Conservation (phyloP, 2,329 filamentous ascomycete genomes). For the Hymenoscyphus occultus region DNA sequence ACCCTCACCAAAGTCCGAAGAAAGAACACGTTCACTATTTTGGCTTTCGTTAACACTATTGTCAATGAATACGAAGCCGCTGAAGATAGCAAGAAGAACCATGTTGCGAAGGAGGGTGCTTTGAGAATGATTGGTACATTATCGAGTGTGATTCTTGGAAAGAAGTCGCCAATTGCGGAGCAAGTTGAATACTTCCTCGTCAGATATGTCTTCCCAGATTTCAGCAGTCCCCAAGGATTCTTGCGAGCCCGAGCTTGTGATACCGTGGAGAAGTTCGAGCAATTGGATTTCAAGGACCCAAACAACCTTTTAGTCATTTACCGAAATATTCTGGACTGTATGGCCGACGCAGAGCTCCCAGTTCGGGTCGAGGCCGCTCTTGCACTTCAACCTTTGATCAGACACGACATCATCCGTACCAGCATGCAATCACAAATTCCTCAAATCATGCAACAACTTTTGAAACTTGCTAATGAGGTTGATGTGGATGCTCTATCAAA, state of each 20-base stretch:
- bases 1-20: slow-evolving; percentile 90
- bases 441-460: slow-evolving; percentile 97
- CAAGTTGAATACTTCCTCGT: slow-evolving; percentile 99
- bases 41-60: slow-evolving; percentile 91
- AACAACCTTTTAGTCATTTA: slow-evolving; percentile 97
- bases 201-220: slow-evolving; percentile 96
- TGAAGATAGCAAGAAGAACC: slow-evolving; percentile 85
- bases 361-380: slow-evolving; percentile 93
- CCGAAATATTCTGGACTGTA: slow-evolving; percentile 92
- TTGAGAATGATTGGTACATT: slow-evolving; percentile 95
- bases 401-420: slow-evolving; percentile 88
- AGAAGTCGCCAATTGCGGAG: slow-evolving; percentile 97
- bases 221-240: slow-evolving; percentile 87
- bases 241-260: slow-evolving; percentile 93
- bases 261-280: slow-evolving; percentile 96
- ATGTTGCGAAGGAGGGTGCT: slow-evolving; percentile 93
- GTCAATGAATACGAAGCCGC: slow-evolving; percentile 89
- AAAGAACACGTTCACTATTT: slow-evolving; percentile 92
- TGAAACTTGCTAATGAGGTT: slow-evolving; percentile 96
- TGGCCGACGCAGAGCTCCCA: slow-evolving; percentile 90
- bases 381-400: slow-evolving; percentile 89
- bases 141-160: slow-evolving; percentile 88
- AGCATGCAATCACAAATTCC: slow-evolving; percentile 98
- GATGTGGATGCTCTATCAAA: slow-evolving; percentile 96
- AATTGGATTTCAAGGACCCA: slow-evolving; percentile 92